Conservation (phyloP, 164 flowering plant genomes). For the Dillenia turbinata region DNA sequence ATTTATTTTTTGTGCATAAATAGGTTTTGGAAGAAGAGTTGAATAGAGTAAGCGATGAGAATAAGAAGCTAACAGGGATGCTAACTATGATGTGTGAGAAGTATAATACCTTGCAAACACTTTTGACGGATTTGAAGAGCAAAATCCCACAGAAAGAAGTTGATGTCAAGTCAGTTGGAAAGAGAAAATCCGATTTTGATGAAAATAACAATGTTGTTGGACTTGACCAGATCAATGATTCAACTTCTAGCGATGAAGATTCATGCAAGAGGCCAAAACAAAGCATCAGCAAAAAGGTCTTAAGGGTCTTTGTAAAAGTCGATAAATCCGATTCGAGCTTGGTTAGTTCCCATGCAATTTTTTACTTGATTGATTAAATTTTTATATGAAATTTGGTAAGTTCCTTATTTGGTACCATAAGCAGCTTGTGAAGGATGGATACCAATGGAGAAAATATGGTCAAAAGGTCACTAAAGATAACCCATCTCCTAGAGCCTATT, state of each 20-base stretch:
- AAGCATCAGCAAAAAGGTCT: conserved; percentile 34
- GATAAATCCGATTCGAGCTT: conserved; percentile 56
- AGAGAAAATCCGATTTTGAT: conserved; percentile 30
- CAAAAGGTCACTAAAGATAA: conserved; percentile 67
- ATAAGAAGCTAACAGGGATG: conserved; percentile 43
- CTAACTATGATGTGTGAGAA: conserved; percentile 26
- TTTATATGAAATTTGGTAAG: conserved; percentile 1
- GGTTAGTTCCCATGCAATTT: conserved; percentile 31
- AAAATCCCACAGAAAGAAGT: conserved; percentile 12
- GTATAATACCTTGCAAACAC: conserved; percentile 33
- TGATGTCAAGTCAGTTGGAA: conserved; percentile 11
- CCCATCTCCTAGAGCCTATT: conserved; percentile 67
- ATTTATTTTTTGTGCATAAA: conserved; percentile 12
- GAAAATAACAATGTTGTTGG: conserved; percentile 10
- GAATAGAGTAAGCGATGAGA: conserved; percentile 34
- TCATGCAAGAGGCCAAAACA: conserved; percentile 32
- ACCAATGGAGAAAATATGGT: conserved; percentile 74
- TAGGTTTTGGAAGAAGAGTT: conserved; percentile 27
- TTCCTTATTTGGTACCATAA: background rate
- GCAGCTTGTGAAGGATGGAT: conserved; percentile 39
- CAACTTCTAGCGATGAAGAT: conserved; percentile 56
- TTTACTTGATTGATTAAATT: too few relatives aligned
- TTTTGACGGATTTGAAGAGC: conserved; percentile 27
- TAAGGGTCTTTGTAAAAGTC: conserved; percentile 31
- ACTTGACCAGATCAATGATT: conserved; percentile 19